Percentiles rank a stretch among this genome's conserved stretches.
phyloP scores from a whole-genome alignment of 352 stramenopile genomes.

The Phytophthora uliginosa region DNA sequence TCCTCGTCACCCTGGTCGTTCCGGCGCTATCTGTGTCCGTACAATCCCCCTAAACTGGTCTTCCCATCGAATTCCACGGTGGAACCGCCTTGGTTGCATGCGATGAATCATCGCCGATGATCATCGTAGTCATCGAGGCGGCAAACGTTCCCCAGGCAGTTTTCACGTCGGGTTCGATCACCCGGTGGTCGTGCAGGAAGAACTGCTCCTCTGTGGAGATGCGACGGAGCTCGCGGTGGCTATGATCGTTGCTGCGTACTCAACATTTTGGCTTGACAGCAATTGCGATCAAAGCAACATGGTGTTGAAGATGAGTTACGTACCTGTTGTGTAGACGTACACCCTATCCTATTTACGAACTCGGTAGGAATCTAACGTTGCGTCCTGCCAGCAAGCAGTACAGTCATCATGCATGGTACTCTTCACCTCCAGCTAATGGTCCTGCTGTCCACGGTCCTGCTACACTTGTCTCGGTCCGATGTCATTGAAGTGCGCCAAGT shows the following conservation, averaged over 20 bases:
- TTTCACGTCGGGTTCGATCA: slow-evolving; percentile 15
- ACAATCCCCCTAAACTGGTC: background rate
- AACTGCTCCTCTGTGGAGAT: background rate
- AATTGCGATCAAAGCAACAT: background rate
- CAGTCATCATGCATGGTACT: slow-evolving; percentile 5
- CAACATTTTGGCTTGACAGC: slow-evolving; percentile 1
- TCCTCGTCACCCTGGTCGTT: background rate
- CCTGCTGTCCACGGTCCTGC: slow-evolving; percentile 18
- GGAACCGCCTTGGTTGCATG: slow-evolving; percentile 5
- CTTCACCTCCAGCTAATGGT: slow-evolving; percentile 13
- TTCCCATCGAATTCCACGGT: slow-evolving; percentile 17
- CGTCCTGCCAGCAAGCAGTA: background rate
- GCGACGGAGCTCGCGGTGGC: background rate
- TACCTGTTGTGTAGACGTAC: slow-evolving; percentile 15
- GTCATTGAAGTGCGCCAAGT: slow-evolving; percentile 14
- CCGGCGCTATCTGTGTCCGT: slow-evolving; percentile 9
- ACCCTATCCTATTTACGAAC: slow-evolving; percentile 6
- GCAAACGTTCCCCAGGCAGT: background rate
- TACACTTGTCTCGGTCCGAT: slow-evolving; percentile 3
- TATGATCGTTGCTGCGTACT: background rate
- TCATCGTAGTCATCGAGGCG: background rate
- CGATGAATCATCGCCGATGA: too few relatives aligned
- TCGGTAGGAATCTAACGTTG: background rate
- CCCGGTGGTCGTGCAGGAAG: slow-evolving; percentile 23
- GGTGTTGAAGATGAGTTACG: slow-evolving; percentile 29